Percentiles rank a stretch among this genome's conserved stretches.
These are phyloP conservation scores for Penicillium griseofulvum DNA, from an alignment of 2,329 filamentous ascomycete species.

Conservation along the genomic window DNA sequence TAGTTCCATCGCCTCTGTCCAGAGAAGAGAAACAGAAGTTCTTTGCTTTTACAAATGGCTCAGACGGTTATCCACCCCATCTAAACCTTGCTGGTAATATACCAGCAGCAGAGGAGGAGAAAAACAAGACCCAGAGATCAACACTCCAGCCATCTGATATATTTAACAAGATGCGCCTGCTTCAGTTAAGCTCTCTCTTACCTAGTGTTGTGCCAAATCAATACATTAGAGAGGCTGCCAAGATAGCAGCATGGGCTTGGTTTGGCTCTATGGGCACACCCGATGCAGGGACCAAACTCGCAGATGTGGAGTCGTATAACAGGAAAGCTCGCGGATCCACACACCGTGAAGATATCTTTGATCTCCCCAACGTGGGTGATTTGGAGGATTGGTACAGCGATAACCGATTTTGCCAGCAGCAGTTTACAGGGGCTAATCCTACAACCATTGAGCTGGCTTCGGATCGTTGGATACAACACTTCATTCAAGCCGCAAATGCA, in stretches of 20 bases:
- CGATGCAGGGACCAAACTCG: neutral
- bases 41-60: slow-evolving; percentile 5
- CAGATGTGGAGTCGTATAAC: neutral
- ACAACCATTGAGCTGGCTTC: slow-evolving; percentile 8
- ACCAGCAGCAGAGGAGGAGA: neutral
- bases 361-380: slow-evolving; percentile 10
- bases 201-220: neutral
- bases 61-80: slow-evolving; percentile 8
- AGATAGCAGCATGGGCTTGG: neutral
- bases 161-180: neutral
- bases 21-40: neutral
- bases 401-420: slow-evolving; percentile 10
- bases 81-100: slow-evolving; percentile 1
- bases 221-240: neutral
- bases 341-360: slow-evolving; percentile 1
- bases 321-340: neutral
- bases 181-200: neutral
- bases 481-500: slow-evolving; percentile 3
- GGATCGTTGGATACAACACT: slow-evolving; percentile 4
- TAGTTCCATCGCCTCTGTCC: neutral
- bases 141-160: neutral
- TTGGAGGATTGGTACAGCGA: slow-evolving; percentile 12
- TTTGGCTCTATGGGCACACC: slow-evolving; percentile 2
- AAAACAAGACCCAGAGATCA: neutral
- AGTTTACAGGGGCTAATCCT: slow-evolving; percentile 12